Conservation (phyloP, 768 basidiomycete genomes). For the Zangia roseola region DNA sequence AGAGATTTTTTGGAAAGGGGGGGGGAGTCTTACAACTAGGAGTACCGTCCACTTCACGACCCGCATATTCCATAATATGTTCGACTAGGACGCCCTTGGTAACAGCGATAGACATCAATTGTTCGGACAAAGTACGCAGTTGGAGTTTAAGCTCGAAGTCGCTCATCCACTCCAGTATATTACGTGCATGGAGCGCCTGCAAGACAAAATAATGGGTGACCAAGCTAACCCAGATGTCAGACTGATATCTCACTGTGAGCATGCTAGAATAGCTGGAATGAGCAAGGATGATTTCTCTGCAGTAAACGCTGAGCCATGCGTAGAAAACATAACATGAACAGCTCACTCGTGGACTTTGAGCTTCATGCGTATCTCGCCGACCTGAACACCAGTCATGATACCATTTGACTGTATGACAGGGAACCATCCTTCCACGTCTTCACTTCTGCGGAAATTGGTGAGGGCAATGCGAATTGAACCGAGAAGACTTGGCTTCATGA, state of each 20-base stretch:
- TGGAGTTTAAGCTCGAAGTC: constrained; percentile 68
- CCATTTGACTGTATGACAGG: constrained; percentile 59
- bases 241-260: constrained; percentile 47
- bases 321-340: not conserved
- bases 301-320: constrained; percentile 5
- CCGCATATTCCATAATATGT: constrained; percentile 67
- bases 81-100: constrained; percentile 63
- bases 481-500: constrained; percentile 51
- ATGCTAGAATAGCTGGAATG: constrained; percentile 59
- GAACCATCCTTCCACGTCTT: constrained; percentile 82
- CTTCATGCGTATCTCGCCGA: constrained; percentile 75
- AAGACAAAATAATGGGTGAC: not conserved
- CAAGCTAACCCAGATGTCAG: not conserved
- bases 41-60: constrained; percentile 68
- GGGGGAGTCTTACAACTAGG: constrained; percentile 51
- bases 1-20: not conserved
- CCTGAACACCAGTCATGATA: constrained; percentile 51
- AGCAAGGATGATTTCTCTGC: constrained; percentile 79
- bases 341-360: constrained; percentile 74
- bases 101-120: constrained; percentile 67
- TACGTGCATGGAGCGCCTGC: constrained; percentile 48
- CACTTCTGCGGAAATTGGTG: constrained; percentile 69
- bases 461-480: constrained; percentile 67
- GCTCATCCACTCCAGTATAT: constrained; percentile 71
- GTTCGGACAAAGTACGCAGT: constrained; percentile 58